Percentiles rank a stretch among this genome's conserved stretches.
These are phyloP conservation scores for Phytopythium delawarense DNA, from an alignment of 352 stramenopile genomes.

Conservation along the genomic window DNA sequence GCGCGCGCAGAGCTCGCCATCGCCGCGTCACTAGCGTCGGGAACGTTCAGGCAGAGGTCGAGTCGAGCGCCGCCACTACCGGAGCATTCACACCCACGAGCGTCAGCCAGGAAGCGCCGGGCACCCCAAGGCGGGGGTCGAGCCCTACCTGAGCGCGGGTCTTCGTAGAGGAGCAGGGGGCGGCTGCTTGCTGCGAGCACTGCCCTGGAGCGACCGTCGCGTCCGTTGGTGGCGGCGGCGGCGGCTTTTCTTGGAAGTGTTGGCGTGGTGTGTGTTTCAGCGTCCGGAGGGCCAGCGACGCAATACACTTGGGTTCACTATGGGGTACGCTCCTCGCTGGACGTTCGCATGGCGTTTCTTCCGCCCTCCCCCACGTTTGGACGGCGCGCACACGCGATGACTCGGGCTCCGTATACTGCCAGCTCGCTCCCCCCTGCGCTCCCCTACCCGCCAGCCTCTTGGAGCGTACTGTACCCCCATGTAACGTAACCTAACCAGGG, in stretches of 20 bases:
- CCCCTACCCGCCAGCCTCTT: neutral
- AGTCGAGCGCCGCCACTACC: neutral
- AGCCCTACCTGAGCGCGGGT: neutral
- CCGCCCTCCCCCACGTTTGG: neutral
- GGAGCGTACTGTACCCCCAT: neutral
- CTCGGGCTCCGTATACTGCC: no score
- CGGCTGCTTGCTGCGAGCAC: no score
- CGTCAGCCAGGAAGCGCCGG: no score
- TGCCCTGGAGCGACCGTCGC: neutral
- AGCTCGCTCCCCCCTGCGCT: neutral
- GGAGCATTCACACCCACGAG: no score
- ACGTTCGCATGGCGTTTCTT: neutral
- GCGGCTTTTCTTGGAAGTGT: neutral
- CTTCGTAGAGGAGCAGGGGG: neutral
- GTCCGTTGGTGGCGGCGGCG: neutral
- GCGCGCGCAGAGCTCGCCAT: conserved; percentile 1
- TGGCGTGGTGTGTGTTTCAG: neutral
- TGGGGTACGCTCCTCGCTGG: neutral
- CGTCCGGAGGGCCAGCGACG: neutral
- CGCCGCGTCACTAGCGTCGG: neutral
- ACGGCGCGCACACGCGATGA: no score
- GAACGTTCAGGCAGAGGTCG: neutral
- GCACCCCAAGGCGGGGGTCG: no score
- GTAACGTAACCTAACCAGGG: no score
- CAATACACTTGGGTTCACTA: neutral